Base-by-base conservation (phyloP, 768 basidiomycete species). In the Leccinum subgranulosum region DNA sequence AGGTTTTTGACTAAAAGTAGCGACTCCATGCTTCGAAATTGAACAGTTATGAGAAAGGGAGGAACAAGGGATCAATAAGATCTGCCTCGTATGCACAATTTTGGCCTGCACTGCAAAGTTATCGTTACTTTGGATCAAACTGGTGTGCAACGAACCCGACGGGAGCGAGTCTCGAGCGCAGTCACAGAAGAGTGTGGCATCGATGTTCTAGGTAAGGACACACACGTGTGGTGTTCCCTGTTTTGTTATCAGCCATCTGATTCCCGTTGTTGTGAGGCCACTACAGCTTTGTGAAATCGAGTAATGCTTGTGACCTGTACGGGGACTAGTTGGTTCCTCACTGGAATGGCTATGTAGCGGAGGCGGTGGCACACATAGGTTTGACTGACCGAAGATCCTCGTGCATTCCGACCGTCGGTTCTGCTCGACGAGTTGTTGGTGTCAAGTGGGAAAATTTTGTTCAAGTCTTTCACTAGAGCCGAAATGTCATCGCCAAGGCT, bases 1-100 rank as follows among this genome's bases (percentile, higher is more conserved):
- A 65, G 63, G 68, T 68, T 68, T 68, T 67, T 65, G 52, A 39
- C 68, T 68, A 68, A 67, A 67, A 49, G 59, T 46, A 57, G 65
- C 60, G 54, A 55, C 25, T 51, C 58, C 63, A 62, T 59, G 60
- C 62, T 68, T 67, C 65, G 54, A 57, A 55, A 62, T 64, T 56
- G 59, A 66, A 69, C 67, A 28, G 46, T 60, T 56, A 51, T 59
- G 54, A 62, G 56, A 49, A 49, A 53, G 28, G 52, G 49, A 51
- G 43, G 49, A 51, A 56, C 54, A 53, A 58, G 56, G 56, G 17
- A 47, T 53, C 63, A 64, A 62, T 51, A 60, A 64, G 67, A 69
- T 64, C 60, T 64, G 43, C 23, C 53, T 51, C 45, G 56, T 55
- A 55, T 49, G 25, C 43, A 64, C 54, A 48, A 23, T 58, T 56